Percentiles rank a stretch among this genome's conserved stretches.
These are phyloP conservation scores for Umbelopsis sp. DNA, from an alignment of 192 early-diverging fungal species.

Conservation along the genomic window DNA sequence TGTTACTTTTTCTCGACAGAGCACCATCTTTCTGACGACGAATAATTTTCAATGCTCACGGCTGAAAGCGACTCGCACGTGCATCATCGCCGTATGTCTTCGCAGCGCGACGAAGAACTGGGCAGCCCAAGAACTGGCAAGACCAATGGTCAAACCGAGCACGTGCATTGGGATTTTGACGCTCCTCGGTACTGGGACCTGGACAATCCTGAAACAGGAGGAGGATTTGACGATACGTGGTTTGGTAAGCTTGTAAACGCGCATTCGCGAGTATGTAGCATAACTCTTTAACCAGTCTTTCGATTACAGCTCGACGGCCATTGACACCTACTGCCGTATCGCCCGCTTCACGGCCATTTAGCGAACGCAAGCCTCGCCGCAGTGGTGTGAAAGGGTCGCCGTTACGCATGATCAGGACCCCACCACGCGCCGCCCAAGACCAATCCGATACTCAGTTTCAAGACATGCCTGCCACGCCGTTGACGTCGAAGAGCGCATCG, in stretches of 20 bases:
- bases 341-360: not conserved
- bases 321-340: not conserved
- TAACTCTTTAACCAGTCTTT: not conserved
- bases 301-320: not conserved
- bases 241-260: not conserved
- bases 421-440: not conserved
- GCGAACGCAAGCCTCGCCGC: constrained; percentile 11
- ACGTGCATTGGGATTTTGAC: constrained; percentile 11
- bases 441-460: not conserved
- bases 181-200: constrained; percentile 18
- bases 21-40: too few species aligned
- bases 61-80: too few species aligned
- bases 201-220: constrained; percentile 9
- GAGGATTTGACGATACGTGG: constrained; percentile 13
- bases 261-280: too few species aligned
- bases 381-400: constrained; percentile 14
- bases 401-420: constrained; percentile 4
- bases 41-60: too few species aligned
- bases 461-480: not conserved
- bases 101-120: not conserved
- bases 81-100: too few species aligned
- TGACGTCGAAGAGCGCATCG: not conserved
- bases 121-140: not conserved
- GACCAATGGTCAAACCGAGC: not conserved
- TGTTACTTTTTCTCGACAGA: too few species aligned